Evolutionary conservation across 2,329 filamentous ascomycete species (phyloP).

Genomic region (Fusarium citri): DNA sequence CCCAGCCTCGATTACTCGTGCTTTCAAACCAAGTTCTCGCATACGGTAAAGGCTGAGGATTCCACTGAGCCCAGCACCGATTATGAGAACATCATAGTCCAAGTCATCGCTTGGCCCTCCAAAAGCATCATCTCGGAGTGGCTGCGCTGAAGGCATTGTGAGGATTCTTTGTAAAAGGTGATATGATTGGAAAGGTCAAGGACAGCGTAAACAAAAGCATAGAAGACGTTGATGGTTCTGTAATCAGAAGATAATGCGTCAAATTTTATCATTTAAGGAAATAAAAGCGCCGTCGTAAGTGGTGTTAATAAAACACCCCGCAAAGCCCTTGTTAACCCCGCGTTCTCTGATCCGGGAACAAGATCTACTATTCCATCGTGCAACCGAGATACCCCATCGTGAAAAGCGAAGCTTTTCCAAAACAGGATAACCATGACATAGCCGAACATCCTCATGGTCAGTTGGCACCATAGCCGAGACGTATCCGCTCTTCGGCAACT

Average conservation of each 20-base stretch:
- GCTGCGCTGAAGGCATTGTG: conserved; percentile 31
- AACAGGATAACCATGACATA: conserved; percentile 18
- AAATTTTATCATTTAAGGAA: conserved; percentile 1
- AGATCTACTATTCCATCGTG: background rate
- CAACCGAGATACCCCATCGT: background rate
- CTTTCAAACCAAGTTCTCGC: conserved; percentile 51
- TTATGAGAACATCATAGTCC: conserved; percentile 40
- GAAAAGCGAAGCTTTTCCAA: conserved; percentile 5
- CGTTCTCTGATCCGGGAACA: background rate
- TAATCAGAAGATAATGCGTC: background rate
- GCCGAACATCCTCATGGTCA: background rate
- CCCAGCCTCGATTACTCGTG: conserved; percentile 55
- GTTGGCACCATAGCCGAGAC: background rate
- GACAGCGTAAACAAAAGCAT: background rate
- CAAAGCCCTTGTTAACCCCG: conserved; percentile 5
- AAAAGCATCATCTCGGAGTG: conserved; percentile 15
- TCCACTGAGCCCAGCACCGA: conserved; percentile 50
- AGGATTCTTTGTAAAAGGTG: background rate
- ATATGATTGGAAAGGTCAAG: background rate
- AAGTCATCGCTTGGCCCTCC: conserved; percentile 7
- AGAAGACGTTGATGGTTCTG: background rate
- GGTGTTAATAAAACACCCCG: background rate
- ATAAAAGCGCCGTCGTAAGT: background rate
- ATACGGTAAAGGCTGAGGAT: conserved; percentile 57
- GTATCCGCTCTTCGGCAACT: background rate